A percentile compares a stretch with the other conserved stretches of the same genome.
phyloP scores from a whole-genome alignment of 2,329 filamentous ascomycete genomes.

The Verticillium albo-atrum region DNA sequence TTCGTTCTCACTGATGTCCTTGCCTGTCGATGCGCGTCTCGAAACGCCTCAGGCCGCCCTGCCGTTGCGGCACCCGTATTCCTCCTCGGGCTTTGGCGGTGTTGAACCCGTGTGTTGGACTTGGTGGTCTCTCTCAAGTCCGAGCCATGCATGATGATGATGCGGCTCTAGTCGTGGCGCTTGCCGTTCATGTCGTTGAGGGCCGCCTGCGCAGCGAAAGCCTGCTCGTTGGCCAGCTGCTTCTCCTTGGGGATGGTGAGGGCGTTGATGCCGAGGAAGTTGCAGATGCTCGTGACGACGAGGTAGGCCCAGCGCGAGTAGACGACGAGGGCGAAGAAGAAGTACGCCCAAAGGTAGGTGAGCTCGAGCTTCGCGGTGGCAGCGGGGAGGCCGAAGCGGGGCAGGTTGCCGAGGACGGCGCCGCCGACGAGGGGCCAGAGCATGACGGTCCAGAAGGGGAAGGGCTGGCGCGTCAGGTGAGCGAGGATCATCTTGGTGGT shows the following conservation, averaged over 20 bases:
- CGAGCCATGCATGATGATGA: neutral
- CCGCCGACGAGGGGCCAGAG: conserved; percentile 82
- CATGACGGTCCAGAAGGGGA: conserved; percentile 95
- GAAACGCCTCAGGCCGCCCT: neutral
- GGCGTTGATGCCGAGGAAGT: conserved; percentile 90
- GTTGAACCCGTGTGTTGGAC: neutral
- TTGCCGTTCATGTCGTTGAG: neutral
- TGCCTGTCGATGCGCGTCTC: neutral
- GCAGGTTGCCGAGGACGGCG: conserved; percentile 77
- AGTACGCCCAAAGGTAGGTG: conserved; percentile 79
- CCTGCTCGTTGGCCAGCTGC: conserved; percentile 48
- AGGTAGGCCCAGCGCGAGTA: conserved; percentile 93
- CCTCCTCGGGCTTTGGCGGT: neutral
- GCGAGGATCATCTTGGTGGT: conserved; percentile 99
- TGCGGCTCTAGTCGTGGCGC: neutral
- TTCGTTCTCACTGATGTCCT: neutral
- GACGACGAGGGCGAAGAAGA: conserved; percentile 75
- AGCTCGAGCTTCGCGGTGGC: conserved; percentile 66
- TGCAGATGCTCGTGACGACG: conserved; percentile 87
- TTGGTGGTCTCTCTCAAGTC: neutral
- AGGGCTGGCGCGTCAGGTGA: conserved; percentile 87
- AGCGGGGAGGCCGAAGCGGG: conserved; percentile 65
- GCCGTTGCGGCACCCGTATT: neutral
- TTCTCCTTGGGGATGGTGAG: conserved; percentile 73
- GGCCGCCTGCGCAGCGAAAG: conserved; percentile 15